phyloP scores from a whole-genome alignment of 1,284 basidiomycete genomes.

The Malassezia equina region DNA sequence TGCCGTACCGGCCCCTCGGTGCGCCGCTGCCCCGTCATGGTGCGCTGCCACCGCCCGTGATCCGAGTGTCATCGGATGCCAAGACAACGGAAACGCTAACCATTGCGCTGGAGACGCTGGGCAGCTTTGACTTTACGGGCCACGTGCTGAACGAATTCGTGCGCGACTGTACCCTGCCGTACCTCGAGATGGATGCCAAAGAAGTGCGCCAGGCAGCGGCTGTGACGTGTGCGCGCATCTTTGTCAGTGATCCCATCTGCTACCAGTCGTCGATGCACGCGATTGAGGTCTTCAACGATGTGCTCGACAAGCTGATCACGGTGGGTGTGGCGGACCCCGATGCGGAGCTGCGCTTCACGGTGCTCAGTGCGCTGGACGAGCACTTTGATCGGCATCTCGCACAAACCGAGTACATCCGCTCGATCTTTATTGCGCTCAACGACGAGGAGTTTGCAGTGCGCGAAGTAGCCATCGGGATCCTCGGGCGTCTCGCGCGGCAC shows the following conservation, averaged over 20 bases:
- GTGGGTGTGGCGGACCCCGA: conserved; percentile 90
- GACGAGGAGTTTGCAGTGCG: conserved; percentile 93
- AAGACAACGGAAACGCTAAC: conserved; percentile 59
- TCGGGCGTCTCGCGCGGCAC: conserved; percentile 85
- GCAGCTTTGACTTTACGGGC: conserved; percentile 77
- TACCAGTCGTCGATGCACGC: conserved; percentile 92
- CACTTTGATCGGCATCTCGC: conserved; percentile 97
- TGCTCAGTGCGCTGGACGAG: conserved; percentile 77
- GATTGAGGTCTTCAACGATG: conserved; percentile 94
- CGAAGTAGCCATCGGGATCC: conserved; percentile 76
- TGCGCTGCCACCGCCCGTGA: conserved; percentile 5
- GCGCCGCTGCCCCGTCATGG: conserved; percentile 28
- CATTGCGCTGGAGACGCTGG: conserved; percentile 76
- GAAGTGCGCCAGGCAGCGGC: conserved; percentile 86
- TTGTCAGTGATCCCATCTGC: conserved; percentile 90
- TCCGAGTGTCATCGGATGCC: conserved; percentile 53
- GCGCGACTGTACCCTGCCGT: conserved; percentile 78
- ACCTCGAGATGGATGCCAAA: conserved; percentile 81
- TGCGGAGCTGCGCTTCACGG: conserved; percentile 49
- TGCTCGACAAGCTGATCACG: conserved; percentile 88
- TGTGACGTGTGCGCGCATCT: conserved; percentile 74
- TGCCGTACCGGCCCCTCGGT: conserved; percentile 41
- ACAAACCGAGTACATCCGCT: conserved; percentile 93
- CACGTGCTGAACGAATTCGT: conserved; percentile 96
- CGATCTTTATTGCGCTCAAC: conserved; percentile 91